phyloP scores from a whole-genome alignment of 2,329 filamentous ascomycete genomes.

The Diaporthe ilicicola region DNA sequence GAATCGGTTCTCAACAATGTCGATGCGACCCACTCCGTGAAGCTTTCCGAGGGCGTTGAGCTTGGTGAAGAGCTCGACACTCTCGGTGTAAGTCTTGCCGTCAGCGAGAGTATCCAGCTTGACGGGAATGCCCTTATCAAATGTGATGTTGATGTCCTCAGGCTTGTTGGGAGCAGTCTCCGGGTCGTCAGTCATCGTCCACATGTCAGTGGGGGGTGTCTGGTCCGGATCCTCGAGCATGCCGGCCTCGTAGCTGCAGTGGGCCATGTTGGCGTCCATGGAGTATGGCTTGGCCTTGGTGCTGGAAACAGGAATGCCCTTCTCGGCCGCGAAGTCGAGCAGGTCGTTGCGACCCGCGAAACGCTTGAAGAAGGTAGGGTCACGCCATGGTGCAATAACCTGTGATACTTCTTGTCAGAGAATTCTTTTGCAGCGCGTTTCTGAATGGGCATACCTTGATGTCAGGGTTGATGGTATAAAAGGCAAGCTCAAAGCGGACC shows the following conservation, averaged over 20 bases:
- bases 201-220: slow-evolving; percentile 80
- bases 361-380: slow-evolving; percentile 73
- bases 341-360: slow-evolving; percentile 76
- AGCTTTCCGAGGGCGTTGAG: slow-evolving; percentile 76
- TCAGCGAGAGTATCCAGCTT: slow-evolving; percentile 55
- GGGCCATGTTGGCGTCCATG: slow-evolving; percentile 52
- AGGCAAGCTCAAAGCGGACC: slow-evolving; percentile 67
- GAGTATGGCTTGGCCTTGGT: slow-evolving; percentile 69
- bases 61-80: slow-evolving; percentile 76
- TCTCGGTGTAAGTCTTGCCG: slow-evolving; percentile 71
- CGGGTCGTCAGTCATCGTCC: slow-evolving; percentile 77
- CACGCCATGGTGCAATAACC: slow-evolving; percentile 77
- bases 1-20: slow-evolving; percentile 72
- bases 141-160: slow-evolving; percentile 75
- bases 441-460: slow-evolving; percentile 58
- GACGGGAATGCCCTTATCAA: slow-evolving; percentile 78
- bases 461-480: slow-evolving; percentile 57
- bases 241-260: slow-evolving; percentile 80
- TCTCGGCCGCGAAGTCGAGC: slow-evolving; percentile 73
- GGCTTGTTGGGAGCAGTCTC: slow-evolving; percentile 75
- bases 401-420: background rate
- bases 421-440: background rate
- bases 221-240: slow-evolving; percentile 72
- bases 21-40: slow-evolving; percentile 81
- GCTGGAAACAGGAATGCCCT: slow-evolving; percentile 75